Conservation (phyloP, 305 asterid species). For the Lippia alba region DNA sequence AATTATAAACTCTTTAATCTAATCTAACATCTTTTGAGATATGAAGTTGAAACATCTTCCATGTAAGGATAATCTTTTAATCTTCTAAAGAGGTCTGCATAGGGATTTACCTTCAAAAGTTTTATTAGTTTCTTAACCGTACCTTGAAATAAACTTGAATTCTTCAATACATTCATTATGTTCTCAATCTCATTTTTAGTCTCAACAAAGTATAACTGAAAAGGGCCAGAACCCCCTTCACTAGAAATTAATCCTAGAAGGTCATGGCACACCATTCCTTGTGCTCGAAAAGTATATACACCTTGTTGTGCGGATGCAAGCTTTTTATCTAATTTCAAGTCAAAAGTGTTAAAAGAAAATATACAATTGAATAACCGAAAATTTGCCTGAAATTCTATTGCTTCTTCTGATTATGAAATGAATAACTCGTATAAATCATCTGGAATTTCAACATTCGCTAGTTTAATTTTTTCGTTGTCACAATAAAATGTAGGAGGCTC, state of each 20-base stretch:
- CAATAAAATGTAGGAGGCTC: not conserved
- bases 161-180: too few relatives aligned
- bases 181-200: too few relatives aligned
- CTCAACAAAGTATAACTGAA: not conserved
- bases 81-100: too few relatives aligned
- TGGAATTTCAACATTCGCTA: not conserved
- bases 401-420: not conserved
- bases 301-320: not conserved
- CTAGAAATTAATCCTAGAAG: not conserved
- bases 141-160: too few relatives aligned
- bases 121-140: too few relatives aligned
- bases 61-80: too few relatives aligned
- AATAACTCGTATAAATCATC: not conserved
- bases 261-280: not conserved
- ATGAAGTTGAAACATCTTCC: too few relatives aligned
- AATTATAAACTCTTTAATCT: too few relatives aligned
- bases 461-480: not conserved
- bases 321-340: not conserved
- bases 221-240: not conserved
- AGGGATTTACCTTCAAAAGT: too few relatives aligned
- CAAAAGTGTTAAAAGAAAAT: not conserved
- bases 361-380: not conserved
- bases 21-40: too few relatives aligned
- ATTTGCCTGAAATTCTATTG: not conserved
- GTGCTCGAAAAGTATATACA: not conserved